A percentile compares a stretch with the other conserved stretches of the same genome.
phyloP scores from a whole-genome alignment of 2,329 filamentous ascomycete species.

The Onygenales sp. region DNA sequence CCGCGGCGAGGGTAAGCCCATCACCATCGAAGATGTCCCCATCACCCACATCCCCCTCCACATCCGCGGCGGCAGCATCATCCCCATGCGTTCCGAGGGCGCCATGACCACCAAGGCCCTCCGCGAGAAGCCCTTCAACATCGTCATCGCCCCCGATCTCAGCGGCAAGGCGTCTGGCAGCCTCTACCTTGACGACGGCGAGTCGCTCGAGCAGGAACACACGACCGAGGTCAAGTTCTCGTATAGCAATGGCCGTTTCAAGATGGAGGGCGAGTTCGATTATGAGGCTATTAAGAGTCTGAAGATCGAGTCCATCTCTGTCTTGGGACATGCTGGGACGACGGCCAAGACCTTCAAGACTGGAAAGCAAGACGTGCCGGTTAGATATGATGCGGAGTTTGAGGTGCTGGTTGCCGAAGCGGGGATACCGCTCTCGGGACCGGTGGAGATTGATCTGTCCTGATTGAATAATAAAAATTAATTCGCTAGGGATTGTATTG shows the following conservation, averaged over 20 bases:
- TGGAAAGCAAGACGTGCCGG: not conserved
- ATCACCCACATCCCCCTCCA: conserved; percentile 52
- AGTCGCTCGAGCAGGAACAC: conserved; percentile 49
- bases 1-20: conserved; percentile 35
- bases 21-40: conserved; percentile 37
- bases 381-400: conserved; percentile 5
- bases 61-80: conserved; percentile 50
- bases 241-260: conserved; percentile 40
- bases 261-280: conserved; percentile 9
- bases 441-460: conserved; percentile 1
- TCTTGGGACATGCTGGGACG: conserved; percentile 32
- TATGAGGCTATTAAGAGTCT: conserved; percentile 19
- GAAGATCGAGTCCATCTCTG: conserved; percentile 40
- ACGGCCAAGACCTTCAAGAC: not conserved
- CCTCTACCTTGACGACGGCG: conserved; percentile 72
- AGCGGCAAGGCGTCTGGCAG: conserved; percentile 56
- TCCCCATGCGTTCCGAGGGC: conserved; percentile 45
- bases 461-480: not conserved
- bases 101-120: conserved; percentile 54
- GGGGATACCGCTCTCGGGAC: conserved; percentile 5
- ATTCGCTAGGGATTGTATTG: too few species aligned
- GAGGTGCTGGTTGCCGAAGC: conserved; percentile 3
- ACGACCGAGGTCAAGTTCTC: conserved; percentile 48
- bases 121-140: conserved; percentile 55
- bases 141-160: conserved; percentile 57